Evolutionary conservation across 1,284 basidiomycete species (phyloP), one percentile per base, ranked within the genome.

Genomic region (Leccinum pseudoinsigne): DNA sequence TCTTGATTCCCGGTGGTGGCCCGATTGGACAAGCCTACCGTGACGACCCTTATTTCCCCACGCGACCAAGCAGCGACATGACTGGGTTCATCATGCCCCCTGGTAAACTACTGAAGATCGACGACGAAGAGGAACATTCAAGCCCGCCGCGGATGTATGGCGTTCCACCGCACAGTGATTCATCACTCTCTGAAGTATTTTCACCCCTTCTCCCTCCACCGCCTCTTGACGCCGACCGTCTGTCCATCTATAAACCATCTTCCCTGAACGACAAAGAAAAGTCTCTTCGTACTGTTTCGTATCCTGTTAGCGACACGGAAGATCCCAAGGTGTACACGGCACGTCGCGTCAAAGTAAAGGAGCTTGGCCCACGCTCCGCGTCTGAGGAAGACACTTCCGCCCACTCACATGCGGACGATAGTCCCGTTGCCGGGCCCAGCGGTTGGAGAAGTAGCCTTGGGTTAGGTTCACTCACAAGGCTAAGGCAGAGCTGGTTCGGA

Each of bases 291-390:
- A 76, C 66, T 55, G 3, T 75, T 1, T 80, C 80, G 5, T 76
- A 78, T 47, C 75, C 76, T 21, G 69, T 68, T 5, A 80, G 79
- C 57, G 76, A 76, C 18, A 78, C 79, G 60, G 84, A 86, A 67
- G 77, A 80, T 10, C 80, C 82, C 0, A 82, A 84, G 26, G 68
- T 89, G 3, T 78, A 84, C 60, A 86, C 84, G 12, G 87, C 86
- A 0, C 82, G 83, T 14, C 82, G 86, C 6, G 86, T 89, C 54
- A 81, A 79, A 58, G 82, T 85, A 3, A 78, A 80, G 60, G 80
- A 81, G 55, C 75, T 82, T 14, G 77, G 77, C 31, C 74, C 74
- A 11, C 78, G 76, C 7, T 66, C 73, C 40, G 62, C 72, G 0
- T 68, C 60, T 18, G 74, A 71, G 11, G 70, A 68, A 2, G 61